Base-by-base conservation (phyloP, 2,329 filamentous ascomycete species). In the Neonectria neomacrospora region DNA sequence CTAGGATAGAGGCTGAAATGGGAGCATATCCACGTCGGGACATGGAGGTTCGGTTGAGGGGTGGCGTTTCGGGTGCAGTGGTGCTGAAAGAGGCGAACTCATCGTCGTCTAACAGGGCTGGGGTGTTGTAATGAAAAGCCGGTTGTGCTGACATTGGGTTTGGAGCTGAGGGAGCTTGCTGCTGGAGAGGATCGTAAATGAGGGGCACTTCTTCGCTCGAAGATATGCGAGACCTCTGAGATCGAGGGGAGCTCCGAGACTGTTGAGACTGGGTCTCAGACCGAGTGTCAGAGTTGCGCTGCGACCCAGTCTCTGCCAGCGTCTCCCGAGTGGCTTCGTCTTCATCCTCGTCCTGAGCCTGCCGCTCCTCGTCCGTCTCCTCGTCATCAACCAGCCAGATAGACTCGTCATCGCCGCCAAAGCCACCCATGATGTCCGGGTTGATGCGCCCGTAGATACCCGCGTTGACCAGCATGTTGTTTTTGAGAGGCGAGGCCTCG, bases 381-480 rank as follows among this genome's bases (percentile, higher is more conserved):
- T 74, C 73, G 41, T 77, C 75, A 48, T 77, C 74, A 4, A 74
- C 71, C 5, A 71, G 72, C 73, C 66, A 75, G 39, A 72, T 71
- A 28, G 66, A 74, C n/a, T 72, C 70, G 16, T 72, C 67, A 6
- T 79, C 76, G n/a, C 68, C 69, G 16, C 71, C 75, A 44, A 77
- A 78, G 2, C 71, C 72, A 16, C 67, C 65, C 62, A 77, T 72
- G 14, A 78, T 76, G 16, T 71, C 70, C 5, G 75, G 68, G 50
- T 72, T 78, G 20, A 78, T 62, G 6, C 67, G 66, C 9, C 74
- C 73, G 50, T 79, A 78, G 22, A 74, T 56, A 11, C 66, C 65
- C 26, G 69, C 60, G 16, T 66, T 59, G 11, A 66, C 70, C 28
- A 73, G 70, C 73, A 76, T 77, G 58, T 71, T 73, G 61, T 59